These are phyloP conservation scores for Chenopodium berlandieri DNA, from an alignment of 148 eudicot species.

Conservation along the genomic window DNA sequence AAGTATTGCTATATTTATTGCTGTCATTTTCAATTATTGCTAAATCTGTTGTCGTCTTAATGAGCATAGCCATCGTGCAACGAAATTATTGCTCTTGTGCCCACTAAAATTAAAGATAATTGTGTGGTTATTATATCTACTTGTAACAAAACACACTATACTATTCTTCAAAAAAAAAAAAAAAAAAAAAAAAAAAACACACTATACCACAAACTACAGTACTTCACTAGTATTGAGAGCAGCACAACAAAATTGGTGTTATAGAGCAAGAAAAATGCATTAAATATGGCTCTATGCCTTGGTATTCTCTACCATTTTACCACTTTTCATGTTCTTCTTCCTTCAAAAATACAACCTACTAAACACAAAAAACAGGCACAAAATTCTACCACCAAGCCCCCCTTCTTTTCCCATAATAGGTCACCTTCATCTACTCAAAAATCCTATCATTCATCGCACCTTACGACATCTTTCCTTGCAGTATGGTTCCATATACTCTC, in stretches of 20 bases:
- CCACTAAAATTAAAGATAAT: too few relatives aligned
- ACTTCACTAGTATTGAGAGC: background rate
- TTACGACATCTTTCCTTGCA: constrained; percentile 12
- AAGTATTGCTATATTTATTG: too few relatives aligned
- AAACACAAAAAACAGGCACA: background rate
- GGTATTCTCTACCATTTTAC: background rate
- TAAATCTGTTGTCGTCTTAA: too few relatives aligned
- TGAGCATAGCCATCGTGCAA: too few relatives aligned
- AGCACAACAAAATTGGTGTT: background rate
- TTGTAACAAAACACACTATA: too few relatives aligned
- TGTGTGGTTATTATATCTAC: too few relatives aligned
- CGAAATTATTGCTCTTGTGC: too few relatives aligned
- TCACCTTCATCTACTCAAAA: constrained; percentile 26
- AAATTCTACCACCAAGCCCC: constrained; percentile 27
- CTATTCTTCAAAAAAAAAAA: too few relatives aligned
- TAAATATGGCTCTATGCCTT: background rate
- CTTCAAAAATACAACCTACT: background rate
- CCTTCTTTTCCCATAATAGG: constrained; percentile 26
- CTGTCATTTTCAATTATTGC: too few relatives aligned
- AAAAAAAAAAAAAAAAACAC: too few relatives aligned
- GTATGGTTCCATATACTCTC: constrained; percentile 22
- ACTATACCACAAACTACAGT: too few relatives aligned
- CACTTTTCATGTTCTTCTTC: background rate
- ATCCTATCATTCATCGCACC: constrained; percentile 18
- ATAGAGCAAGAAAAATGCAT: constrained; percentile 2